These are phyloP conservation scores for Hevea brasiliensis DNA, from an alignment of 345 rosid species.

Conservation along the genomic window DNA sequence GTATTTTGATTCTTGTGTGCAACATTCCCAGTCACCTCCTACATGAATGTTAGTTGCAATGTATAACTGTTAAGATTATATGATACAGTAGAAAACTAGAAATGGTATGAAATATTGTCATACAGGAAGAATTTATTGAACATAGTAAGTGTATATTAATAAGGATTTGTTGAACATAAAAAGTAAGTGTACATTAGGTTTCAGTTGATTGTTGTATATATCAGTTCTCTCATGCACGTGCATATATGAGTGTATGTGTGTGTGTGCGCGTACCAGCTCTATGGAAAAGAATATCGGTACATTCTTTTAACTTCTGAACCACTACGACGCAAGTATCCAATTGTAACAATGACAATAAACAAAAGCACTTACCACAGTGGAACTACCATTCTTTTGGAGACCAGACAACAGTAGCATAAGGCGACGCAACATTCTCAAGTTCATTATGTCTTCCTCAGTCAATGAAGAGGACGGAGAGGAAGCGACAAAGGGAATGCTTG, in stretches of 20 bases:
- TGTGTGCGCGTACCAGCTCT: background rate
- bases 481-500: constrained; percentile 48
- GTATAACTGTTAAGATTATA: background rate
- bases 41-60: constrained; percentile 9
- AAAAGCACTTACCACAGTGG: constrained; percentile 38
- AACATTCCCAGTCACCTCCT: constrained; percentile 45
- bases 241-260: too few species aligned
- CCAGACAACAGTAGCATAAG: constrained; percentile 66
- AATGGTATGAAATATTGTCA: background rate
- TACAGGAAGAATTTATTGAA: too few species aligned
- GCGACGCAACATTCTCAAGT: constrained; percentile 70
- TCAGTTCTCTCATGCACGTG: background rate
- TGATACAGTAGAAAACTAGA: background rate
- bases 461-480: constrained; percentile 43
- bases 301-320: background rate
- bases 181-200: background rate
- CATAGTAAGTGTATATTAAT: background rate
- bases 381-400: constrained; percentile 31
- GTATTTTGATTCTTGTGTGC: constrained; percentile 31
- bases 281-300: background rate
- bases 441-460: constrained; percentile 73
- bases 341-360: background rate
- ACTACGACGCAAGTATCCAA: background rate
- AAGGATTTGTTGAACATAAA: background rate
- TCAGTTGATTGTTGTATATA: background rate